Percentiles rank a stretch among this genome's conserved stretches.
These are phyloP conservation scores for Neopestalotiopsis clavispora DNA, from an alignment of 2,329 filamentous ascomycete genomes.

Conservation along the genomic window DNA sequence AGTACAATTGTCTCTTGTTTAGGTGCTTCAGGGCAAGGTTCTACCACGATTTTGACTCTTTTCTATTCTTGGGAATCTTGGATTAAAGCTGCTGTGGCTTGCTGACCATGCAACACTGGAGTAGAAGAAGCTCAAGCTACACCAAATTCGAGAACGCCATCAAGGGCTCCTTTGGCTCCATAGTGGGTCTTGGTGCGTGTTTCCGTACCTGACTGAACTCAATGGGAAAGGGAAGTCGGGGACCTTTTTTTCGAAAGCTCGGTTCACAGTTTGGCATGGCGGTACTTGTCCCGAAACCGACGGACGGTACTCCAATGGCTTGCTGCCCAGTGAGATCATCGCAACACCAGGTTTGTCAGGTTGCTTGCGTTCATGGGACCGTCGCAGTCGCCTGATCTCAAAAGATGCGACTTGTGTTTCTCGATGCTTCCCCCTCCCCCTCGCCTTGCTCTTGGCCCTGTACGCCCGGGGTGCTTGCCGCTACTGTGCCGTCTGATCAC, in stretches of 20 bases:
- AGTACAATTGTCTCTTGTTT: too few relatives aligned
- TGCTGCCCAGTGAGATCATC: background rate
- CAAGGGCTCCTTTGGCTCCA: background rate
- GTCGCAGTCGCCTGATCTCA: constrained; percentile 1
- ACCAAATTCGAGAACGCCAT: background rate
- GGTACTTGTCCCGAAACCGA: constrained; percentile 1
- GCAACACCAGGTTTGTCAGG: background rate
- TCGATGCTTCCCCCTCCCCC: constrained; percentile 1
- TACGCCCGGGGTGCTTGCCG: background rate
- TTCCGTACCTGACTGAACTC: background rate
- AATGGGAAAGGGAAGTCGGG: background rate
- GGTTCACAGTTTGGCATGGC: background rate
- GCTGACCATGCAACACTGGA: too few relatives aligned
- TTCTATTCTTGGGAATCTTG: too few relatives aligned
- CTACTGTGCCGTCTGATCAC: background rate
- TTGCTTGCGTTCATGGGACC: background rate
- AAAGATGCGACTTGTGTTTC: background rate
- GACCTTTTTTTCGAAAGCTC: background rate
- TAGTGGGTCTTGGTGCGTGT: background rate
- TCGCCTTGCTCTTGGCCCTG: background rate
- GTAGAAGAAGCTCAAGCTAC: too few relatives aligned
- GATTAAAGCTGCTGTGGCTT: too few relatives aligned
- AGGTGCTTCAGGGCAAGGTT: too few relatives aligned
- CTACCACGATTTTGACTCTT: too few relatives aligned
- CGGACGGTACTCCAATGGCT: background rate